phyloP scores from a whole-genome alignment of 1,284 basidiomycete genomes.

The Rhodofomes roseus region DNA sequence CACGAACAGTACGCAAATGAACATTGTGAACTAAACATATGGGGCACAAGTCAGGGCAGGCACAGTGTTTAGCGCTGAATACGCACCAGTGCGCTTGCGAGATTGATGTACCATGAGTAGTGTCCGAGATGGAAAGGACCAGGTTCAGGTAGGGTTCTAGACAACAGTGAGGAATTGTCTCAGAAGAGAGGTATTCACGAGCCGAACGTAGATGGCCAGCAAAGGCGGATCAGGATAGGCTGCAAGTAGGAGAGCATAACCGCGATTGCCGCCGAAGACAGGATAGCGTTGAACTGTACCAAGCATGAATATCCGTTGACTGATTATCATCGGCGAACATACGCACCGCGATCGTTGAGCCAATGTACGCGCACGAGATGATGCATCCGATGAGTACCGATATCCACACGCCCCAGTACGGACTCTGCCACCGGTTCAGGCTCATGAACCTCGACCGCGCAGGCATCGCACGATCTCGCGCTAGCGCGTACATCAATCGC shows the following conservation, averaged over 20 bases:
- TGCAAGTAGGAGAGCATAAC: conserved; percentile 60
- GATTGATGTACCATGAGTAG: conserved; percentile 52
- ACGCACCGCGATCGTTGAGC: conserved; percentile 49
- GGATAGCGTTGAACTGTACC: conserved; percentile 49
- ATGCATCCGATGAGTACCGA: conserved; percentile 51
- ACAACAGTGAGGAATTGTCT: not conserved
- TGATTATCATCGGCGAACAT: not conserved
- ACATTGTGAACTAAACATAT: conserved; percentile 42
- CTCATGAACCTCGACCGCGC: conserved; percentile 43
- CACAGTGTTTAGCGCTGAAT: not conserved
- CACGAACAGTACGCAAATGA: conserved; percentile 55
- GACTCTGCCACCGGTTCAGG: conserved; percentile 52
- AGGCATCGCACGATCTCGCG: conserved; percentile 51
- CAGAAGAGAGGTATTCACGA: not conserved
- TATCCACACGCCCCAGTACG: conserved; percentile 53
- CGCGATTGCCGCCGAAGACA: conserved; percentile 53
- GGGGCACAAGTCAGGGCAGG: not conserved
- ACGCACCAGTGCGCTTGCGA: conserved; percentile 43
- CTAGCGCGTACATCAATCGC: conserved; percentile 52
- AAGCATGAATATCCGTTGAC: not conserved
- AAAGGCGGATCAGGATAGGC: conserved; percentile 55
- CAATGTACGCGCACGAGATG: conserved; percentile 58
- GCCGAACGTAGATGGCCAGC: conserved; percentile 52
- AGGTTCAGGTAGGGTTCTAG: conserved; percentile 30
- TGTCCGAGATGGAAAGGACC: conserved; percentile 53